These are phyloP conservation scores for Thelephora terrestris DNA, from an alignment of 1,284 basidiomycete species.

Conservation along the genomic window DNA sequence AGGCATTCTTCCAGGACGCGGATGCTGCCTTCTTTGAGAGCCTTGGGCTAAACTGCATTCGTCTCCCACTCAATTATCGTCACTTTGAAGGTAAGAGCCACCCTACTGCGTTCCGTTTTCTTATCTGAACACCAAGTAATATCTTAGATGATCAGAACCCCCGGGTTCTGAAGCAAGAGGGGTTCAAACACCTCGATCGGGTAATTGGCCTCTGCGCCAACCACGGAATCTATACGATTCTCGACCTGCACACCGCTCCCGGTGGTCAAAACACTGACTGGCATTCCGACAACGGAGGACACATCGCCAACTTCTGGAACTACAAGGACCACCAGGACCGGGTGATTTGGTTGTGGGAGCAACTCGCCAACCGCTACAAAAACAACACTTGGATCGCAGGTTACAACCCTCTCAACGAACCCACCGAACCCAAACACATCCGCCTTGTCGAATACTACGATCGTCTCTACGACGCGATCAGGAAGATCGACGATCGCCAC, in stretches of 20 bases:
- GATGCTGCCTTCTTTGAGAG: slow-evolving; percentile 64
- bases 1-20: slow-evolving; percentile 63
- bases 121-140: not conserved
- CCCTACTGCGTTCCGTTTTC: slow-evolving; percentile 17
- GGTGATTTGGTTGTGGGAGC: slow-evolving; percentile 57
- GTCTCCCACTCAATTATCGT: slow-evolving; percentile 57
- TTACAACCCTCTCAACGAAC: slow-evolving; percentile 74
- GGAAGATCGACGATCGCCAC: slow-evolving; percentile 53
- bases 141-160: slow-evolving; percentile 53
- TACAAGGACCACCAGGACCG: slow-evolving; percentile 74
- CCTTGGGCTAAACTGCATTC: slow-evolving; percentile 65
- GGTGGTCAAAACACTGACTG: slow-evolving; percentile 55
- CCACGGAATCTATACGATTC: slow-evolving; percentile 49
- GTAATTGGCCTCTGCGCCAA: slow-evolving; percentile 50
- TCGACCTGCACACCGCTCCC: slow-evolving; percentile 55
- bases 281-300: slow-evolving; percentile 44
- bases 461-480: slow-evolving; percentile 50
- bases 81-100: slow-evolving; percentile 42
- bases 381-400: slow-evolving; percentile 58
- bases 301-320: slow-evolving; percentile 56
- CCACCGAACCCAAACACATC: slow-evolving; percentile 44
- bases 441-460: slow-evolving; percentile 55
- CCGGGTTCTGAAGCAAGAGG: slow-evolving; percentile 44
- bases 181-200: slow-evolving; percentile 58
- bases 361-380: slow-evolving; percentile 58